Evolutionary conservation across 2,329 filamentous ascomycete genomes (phyloP).

Genomic region (Beauveria scarabaeidicola): DNA sequence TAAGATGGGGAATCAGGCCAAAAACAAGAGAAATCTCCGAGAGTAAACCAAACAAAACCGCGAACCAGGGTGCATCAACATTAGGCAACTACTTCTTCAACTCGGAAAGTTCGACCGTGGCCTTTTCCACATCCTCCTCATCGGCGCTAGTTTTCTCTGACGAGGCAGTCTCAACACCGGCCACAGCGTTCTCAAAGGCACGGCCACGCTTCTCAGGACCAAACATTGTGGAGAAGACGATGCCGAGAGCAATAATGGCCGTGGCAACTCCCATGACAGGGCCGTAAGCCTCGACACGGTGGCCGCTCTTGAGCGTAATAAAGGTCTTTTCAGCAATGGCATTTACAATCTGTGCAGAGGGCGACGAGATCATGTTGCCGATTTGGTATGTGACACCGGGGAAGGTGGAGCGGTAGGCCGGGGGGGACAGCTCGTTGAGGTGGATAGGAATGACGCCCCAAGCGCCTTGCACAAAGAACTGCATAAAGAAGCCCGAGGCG

Average conservation of each 20-base stretch:
- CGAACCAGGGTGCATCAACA: not conserved
- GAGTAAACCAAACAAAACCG: not conserved
- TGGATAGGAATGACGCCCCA: conserved; percentile 66
- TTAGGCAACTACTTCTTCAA: not conserved
- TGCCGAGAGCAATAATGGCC: conserved; percentile 65
- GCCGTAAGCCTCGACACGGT: conserved; percentile 60
- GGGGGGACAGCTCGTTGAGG: conserved; percentile 64
- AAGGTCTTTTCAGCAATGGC: conserved; percentile 57
- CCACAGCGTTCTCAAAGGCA: conserved; percentile 53
- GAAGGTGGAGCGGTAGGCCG: conserved; percentile 62
- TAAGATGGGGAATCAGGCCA: not conserved
- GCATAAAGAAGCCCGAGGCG: conserved; percentile 59
- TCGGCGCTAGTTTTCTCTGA: conserved; percentile 22
- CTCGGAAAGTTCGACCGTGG: conserved; percentile 12
- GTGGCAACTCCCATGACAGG: conserved; percentile 69
- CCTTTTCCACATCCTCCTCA: conserved; percentile 23
- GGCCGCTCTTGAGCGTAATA: conserved; percentile 45
- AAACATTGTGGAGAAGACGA: conserved; percentile 57
- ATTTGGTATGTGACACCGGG: conserved; percentile 66
- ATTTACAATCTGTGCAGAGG: conserved; percentile 69
- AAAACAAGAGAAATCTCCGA: not conserved
- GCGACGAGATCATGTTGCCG: conserved; percentile 66
- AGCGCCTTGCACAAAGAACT: conserved; percentile 58
- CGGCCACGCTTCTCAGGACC: conserved; percentile 69
- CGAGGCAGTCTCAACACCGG: conserved; percentile 23